Conservation (phyloP, 257 asterid species). For the Primulina eburnea region DNA sequence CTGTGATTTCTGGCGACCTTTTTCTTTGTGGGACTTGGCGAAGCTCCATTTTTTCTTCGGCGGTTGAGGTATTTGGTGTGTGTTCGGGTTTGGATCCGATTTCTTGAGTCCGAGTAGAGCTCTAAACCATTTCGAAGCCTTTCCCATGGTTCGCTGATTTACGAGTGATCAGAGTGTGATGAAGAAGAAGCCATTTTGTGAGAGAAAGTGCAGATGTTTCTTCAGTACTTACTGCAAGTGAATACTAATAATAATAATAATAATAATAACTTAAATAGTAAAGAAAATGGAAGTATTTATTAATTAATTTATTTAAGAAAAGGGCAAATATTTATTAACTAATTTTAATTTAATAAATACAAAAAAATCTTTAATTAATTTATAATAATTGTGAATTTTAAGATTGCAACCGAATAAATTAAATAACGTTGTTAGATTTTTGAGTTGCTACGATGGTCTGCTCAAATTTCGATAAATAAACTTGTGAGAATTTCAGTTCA, state of each 20-base stretch:
- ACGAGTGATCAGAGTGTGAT: neutral
- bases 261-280: neutral
- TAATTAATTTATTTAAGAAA: too few relatives aligned
- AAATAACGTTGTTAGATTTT: too few relatives aligned
- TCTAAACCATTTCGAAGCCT: constrained; percentile 81
- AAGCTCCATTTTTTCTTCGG: constrained; percentile 68
- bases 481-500: neutral
- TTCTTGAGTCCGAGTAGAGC: constrained; percentile 67
- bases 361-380: too few relatives aligned
- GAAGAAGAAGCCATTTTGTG: neutral
- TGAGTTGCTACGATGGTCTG: too few relatives aligned
- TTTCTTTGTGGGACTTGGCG: constrained; percentile 41
- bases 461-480: too few relatives aligned
- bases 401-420: too few relatives aligned
- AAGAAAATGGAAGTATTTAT: too few relatives aligned
- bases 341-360: too few relatives aligned
- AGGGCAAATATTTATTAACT: too few relatives aligned
- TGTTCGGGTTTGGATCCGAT: constrained; percentile 28
- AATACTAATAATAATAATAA: too few relatives aligned
- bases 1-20: constrained; percentile 20
- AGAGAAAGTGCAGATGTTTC: neutral
- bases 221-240: neutral
- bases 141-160: constrained; percentile 54
- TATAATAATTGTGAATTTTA: too few relatives aligned
- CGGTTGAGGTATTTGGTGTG: constrained; percentile 28